Percentiles rank a stretch among this genome's conserved stretches.
These are phyloP conservation scores for Trapa incisa DNA, from an alignment of 345 rosid genomes.

Conservation along the genomic window DNA sequence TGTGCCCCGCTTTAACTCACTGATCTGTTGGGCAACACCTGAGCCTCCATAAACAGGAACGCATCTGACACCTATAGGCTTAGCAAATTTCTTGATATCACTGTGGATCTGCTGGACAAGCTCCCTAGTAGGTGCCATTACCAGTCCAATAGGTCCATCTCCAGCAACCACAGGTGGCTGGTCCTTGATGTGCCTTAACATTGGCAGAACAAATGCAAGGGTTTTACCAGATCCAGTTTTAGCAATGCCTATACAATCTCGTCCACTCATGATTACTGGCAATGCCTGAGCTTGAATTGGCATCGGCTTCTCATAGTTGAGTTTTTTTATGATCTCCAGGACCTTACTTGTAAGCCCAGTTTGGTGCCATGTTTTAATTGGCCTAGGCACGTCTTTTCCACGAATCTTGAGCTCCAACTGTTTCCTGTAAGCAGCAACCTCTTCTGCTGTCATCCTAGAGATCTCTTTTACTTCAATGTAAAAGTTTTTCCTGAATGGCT, in stretches of 20 bases:
- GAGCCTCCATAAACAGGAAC: conserved; percentile 96
- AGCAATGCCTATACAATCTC: conserved; percentile 95
- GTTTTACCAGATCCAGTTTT: conserved; percentile 98
- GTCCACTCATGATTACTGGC: conserved; percentile 88
- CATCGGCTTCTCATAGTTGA: conserved; percentile 83
- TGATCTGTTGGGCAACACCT: conserved; percentile 97
- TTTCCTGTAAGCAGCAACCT: conserved; percentile 70
- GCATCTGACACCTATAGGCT: conserved; percentile 62
- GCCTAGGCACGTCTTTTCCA: conserved; percentile 92
- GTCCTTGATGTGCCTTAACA: conserved; percentile 97
- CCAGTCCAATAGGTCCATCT: conserved; percentile 89
- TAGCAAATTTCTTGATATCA: conserved; percentile 75
- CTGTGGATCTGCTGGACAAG: conserved; percentile 96
- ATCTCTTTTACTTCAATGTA: conserved; percentile 88
- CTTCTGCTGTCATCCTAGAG: conserved; percentile 65
- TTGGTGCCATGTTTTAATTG: conserved; percentile 88
- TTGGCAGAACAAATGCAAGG: conserved; percentile 90
- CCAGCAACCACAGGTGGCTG: conserved; percentile 93
- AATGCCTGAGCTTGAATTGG: conserved; percentile 95
- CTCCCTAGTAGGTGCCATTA: conserved; percentile 99
- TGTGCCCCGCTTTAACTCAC: conserved; percentile 87
- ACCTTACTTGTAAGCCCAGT: conserved; percentile 78
- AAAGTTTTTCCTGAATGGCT: conserved; percentile 70
- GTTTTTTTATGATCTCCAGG: conserved; percentile 81
- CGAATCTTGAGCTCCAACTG: conserved; percentile 80